Percentiles rank a stretch among this genome's conserved stretches.
Evolutionary conservation across 1,284 basidiomycete genomes (phyloP).

Genomic region (Calocybe gambosa): DNA sequence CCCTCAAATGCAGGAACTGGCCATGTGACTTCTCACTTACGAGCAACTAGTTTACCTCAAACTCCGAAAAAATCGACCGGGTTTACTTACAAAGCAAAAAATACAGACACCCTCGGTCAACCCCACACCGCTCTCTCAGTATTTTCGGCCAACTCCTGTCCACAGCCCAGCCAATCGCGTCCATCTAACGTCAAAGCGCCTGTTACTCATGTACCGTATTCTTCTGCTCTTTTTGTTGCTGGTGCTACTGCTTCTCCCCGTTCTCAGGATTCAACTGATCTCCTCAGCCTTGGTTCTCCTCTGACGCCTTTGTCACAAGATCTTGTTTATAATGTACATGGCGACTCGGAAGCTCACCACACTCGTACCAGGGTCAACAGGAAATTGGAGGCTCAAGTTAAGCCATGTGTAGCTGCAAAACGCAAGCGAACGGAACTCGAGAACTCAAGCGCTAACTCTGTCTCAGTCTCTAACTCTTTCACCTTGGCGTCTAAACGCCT

Average conservation of each 20-base stretch:
- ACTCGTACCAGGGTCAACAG: neutral
- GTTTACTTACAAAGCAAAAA: neutral
- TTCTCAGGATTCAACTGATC: neutral
- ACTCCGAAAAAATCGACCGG: neutral
- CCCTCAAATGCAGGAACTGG: neutral
- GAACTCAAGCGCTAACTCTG: neutral
- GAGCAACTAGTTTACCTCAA: neutral
- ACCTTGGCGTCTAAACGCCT: neutral
- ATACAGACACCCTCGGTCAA: neutral
- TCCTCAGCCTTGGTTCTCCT: neutral
- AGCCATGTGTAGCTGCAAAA: neutral
- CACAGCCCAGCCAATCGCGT: too few relatives aligned
- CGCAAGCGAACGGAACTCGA: neutral
- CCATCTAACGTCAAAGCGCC: neutral
- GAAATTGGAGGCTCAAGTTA: neutral
- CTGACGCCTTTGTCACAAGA: neutral
- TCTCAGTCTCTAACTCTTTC: neutral
- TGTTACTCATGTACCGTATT: neutral
- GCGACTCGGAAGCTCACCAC: too few relatives aligned
- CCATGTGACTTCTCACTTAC: neutral
- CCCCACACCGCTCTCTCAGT: too few relatives aligned
- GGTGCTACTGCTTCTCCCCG: neutral
- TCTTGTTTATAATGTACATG: neutral
- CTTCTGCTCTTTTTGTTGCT: neutral
- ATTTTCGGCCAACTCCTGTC: too few relatives aligned